Percentiles rank a stretch among this genome's conserved stretches.
These are phyloP conservation scores for Barnettozyma botsteinii DNA, from an alignment of 805 yeast genomes.

Conservation along the genomic window DNA sequence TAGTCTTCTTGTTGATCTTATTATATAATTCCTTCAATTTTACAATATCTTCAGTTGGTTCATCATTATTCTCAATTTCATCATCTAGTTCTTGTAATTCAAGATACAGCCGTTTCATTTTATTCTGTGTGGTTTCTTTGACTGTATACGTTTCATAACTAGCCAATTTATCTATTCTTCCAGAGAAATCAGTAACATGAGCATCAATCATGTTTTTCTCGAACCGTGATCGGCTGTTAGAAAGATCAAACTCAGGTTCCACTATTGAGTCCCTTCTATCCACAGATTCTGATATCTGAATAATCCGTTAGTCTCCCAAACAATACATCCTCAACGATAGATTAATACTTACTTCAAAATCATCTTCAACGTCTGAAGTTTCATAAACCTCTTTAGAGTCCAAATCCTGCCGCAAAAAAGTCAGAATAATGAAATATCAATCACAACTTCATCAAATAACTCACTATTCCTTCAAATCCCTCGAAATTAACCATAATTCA, in stretches of 20 bases:
- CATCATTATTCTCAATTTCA: slow-evolving; percentile 13
- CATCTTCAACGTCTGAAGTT: slow-evolving; percentile 36
- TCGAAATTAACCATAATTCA: slow-evolving; percentile 18
- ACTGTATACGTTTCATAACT: slow-evolving; percentile 30
- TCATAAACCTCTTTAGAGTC: slow-evolving; percentile 36
- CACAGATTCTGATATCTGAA: neutral
- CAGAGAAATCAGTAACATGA: slow-evolving; percentile 23
- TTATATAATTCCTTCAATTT: slow-evolving; percentile 20
- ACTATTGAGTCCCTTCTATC: slow-evolving; percentile 23
- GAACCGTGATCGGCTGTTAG: slow-evolving; percentile 23
- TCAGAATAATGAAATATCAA: neutral
- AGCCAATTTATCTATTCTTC: slow-evolving; percentile 28
- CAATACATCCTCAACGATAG: neutral
- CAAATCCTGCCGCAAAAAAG: slow-evolving; percentile 15
- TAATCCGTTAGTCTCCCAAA: neutral
- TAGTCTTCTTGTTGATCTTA: slow-evolving; percentile 12
- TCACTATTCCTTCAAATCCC: slow-evolving; percentile 18
- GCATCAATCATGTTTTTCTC: slow-evolving; percentile 25
- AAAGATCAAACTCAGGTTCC: slow-evolving; percentile 13
- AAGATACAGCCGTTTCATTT: slow-evolving; percentile 31
- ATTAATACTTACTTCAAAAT: slow-evolving; percentile 30
- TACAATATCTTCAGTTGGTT: slow-evolving; percentile 15
- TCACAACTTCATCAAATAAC: neutral
- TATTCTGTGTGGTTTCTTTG: slow-evolving; percentile 35
- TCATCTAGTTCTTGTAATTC: slow-evolving; percentile 35